phyloP scores from a whole-genome alignment of 139 green algal species.

The Spirogloea muscicola region DNA sequence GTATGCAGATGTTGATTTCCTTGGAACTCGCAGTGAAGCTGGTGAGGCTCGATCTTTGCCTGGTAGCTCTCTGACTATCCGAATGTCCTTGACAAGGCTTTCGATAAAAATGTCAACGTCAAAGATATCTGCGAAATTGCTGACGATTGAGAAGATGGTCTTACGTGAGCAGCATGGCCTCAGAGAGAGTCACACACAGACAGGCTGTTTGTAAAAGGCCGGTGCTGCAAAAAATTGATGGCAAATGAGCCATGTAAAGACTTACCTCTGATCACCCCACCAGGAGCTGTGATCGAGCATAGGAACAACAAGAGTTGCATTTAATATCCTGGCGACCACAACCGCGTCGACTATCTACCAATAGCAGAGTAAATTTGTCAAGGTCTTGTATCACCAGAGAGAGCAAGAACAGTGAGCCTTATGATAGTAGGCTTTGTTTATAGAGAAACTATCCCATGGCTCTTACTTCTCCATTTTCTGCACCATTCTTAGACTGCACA shows the following conservation, averaged over 20 bases:
- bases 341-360: slow-evolving; percentile 16
- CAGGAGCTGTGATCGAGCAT: slow-evolving; percentile 15
- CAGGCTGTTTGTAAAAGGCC: too few species aligned
- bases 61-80: slow-evolving; percentile 5
- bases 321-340: slow-evolving; percentile 18
- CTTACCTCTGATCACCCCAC: slow-evolving; percentile 21
- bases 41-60: too few species aligned
- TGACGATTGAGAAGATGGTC: background rate
- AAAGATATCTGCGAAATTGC: slow-evolving; percentile 19
- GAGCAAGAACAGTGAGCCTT: background rate
- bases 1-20: background rate
- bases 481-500: too few species aligned
- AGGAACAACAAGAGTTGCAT: slow-evolving; percentile 9
- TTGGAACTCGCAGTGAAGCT: too few species aligned
- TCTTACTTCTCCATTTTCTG: background rate
- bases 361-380: too few species aligned
- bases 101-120: slow-evolving; percentile 13
- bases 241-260: background rate
- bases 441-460: background rate
- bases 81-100: background rate
- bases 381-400: too few species aligned
- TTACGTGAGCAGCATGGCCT: background rate
- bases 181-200: background rate
- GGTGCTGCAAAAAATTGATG: too few species aligned
- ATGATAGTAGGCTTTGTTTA: too few species aligned